A percentile compares a stretch with the other conserved stretches of the same genome.
phyloP scores from a whole-genome alignment of 495 filamentous ascomycete genomes.

The Glarea lozoyensis region DNA sequence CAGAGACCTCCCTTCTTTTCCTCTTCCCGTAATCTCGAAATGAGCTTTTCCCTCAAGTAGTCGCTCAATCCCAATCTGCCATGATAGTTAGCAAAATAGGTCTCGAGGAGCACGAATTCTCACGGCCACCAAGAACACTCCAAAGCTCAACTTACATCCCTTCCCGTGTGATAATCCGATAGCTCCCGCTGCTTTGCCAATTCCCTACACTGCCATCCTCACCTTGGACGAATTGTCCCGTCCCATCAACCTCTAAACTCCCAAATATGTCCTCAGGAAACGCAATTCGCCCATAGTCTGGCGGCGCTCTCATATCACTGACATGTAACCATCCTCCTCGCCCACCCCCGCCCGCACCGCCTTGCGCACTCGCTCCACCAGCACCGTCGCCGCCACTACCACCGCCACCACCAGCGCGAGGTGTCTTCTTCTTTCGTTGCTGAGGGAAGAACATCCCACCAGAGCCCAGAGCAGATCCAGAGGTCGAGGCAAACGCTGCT shows the following conservation, averaged over 20 bases:
- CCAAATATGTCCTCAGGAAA: constrained; percentile 92
- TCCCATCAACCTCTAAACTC: constrained; percentile 74
- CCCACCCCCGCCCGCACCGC: constrained; percentile 73
- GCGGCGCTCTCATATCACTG: constrained; percentile 70
- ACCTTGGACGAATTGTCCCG: constrained; percentile 55
- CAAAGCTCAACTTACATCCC: constrained; percentile 51
- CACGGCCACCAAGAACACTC: not conserved
- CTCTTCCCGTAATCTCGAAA: constrained; percentile 38
- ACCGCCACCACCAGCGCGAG: constrained; percentile 31
- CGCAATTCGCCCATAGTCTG: constrained; percentile 85
- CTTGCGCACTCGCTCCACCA: constrained; percentile 72
- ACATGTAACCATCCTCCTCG: constrained; percentile 87
- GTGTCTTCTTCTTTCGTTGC: constrained; percentile 25
- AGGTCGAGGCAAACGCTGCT: constrained; percentile 65
- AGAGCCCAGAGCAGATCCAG: constrained; percentile 59
- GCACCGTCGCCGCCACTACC: constrained; percentile 49
- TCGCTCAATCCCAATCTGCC: constrained; percentile 45
- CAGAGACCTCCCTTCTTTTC: constrained; percentile 25
- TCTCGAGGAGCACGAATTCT: constrained; percentile 14
- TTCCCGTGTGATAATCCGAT: constrained; percentile 58
- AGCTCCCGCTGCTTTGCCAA: constrained; percentile 58
- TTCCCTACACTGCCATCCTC: constrained; percentile 33
- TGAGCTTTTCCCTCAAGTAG: constrained; percentile 45
- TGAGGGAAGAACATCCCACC: constrained; percentile 55
- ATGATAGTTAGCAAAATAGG: too few species aligned